These are phyloP conservation scores for Biscutella laevigata DNA, from an alignment of 441 rosid species.

Conservation along the genomic window DNA sequence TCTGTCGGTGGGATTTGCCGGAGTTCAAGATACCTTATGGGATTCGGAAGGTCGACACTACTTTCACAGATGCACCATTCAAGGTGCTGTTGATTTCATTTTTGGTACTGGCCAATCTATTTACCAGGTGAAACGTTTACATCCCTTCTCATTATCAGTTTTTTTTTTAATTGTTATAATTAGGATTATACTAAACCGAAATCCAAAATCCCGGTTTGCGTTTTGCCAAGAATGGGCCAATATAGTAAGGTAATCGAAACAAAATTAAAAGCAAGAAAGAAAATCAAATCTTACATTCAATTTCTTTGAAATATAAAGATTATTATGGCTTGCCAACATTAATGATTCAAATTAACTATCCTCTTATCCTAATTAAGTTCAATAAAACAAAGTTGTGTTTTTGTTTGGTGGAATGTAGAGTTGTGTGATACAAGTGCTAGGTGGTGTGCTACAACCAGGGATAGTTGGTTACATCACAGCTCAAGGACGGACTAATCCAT, in stretches of 20 bases:
- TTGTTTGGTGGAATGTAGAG: constrained; percentile 26
- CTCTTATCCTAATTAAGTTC: neutral
- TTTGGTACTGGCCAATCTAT: constrained; percentile 71
- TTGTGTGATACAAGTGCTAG: constrained; percentile 43
- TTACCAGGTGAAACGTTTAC: constrained; percentile 43
- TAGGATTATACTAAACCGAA: neutral
- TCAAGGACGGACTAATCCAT: constrained; percentile 46
- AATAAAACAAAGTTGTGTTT: neutral
- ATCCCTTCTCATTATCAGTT: neutral
- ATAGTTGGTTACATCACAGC: constrained; percentile 58
- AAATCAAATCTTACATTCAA: too few relatives aligned
- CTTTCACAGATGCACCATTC: constrained; percentile 49
- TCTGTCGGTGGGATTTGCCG: constrained; percentile 43
- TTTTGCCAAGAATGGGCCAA: too few relatives aligned
- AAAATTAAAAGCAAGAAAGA: too few relatives aligned
- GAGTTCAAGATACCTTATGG: constrained; percentile 80
- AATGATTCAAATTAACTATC: too few relatives aligned
- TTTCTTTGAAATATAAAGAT: too few relatives aligned
- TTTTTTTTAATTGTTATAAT: neutral
- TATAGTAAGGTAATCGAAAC: too few relatives aligned
- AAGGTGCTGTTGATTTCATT: constrained; percentile 80
- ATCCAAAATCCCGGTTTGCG: too few relatives aligned
- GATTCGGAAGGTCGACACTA: constrained; percentile 63
- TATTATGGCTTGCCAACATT: too few relatives aligned
- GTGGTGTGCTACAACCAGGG: constrained; percentile 26